A percentile compares a stretch with the other conserved stretches of the same genome.
Evolutionary conservation across 805 yeast species (phyloP).

Genomic region (Danielia reshetovae): DNA sequence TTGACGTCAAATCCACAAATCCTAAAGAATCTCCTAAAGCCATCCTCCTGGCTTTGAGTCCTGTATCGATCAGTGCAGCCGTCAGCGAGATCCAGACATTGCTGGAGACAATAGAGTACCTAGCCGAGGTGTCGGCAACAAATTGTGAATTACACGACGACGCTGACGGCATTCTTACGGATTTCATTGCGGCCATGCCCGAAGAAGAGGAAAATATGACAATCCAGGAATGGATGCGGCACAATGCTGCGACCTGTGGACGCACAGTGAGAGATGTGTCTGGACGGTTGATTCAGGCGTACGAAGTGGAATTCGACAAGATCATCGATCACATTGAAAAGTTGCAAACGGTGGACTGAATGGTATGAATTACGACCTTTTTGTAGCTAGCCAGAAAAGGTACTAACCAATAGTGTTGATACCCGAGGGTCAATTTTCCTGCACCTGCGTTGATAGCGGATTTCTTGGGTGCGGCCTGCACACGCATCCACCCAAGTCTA

Average conservation of each 20-base stretch:
- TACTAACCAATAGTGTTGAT: too few relatives aligned
- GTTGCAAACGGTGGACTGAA: slow-evolving; percentile 19
- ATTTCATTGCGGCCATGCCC: slow-evolving; percentile 66
- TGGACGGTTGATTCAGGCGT: slow-evolving; percentile 43
- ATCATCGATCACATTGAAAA: slow-evolving; percentile 44
- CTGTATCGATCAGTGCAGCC: slow-evolving; percentile 4
- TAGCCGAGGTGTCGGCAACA: slow-evolving; percentile 30
- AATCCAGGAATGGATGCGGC: slow-evolving; percentile 63
- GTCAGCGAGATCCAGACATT: slow-evolving; percentile 16
- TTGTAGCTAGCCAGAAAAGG: too few relatives aligned
- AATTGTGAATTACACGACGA: slow-evolving; percentile 53
- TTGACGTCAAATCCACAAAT: too few relatives aligned
- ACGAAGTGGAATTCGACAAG: slow-evolving; percentile 45
- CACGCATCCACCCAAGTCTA: too few relatives aligned
- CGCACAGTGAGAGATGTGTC: slow-evolving; percentile 44
- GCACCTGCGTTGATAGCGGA: too few relatives aligned
- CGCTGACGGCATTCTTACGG: slow-evolving; percentile 59
- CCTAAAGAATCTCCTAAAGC: neutral
- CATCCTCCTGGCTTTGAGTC: neutral
- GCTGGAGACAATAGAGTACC: slow-evolving; percentile 33
- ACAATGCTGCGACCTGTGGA: slow-evolving; percentile 53
- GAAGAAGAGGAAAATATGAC: slow-evolving; percentile 65
- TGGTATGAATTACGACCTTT: too few relatives aligned
- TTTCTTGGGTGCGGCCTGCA: too few relatives aligned
- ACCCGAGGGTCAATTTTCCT: too few relatives aligned